Conservation (phyloP, 164 flowering plant genomes). For the Liriodendron chinense region DNA sequence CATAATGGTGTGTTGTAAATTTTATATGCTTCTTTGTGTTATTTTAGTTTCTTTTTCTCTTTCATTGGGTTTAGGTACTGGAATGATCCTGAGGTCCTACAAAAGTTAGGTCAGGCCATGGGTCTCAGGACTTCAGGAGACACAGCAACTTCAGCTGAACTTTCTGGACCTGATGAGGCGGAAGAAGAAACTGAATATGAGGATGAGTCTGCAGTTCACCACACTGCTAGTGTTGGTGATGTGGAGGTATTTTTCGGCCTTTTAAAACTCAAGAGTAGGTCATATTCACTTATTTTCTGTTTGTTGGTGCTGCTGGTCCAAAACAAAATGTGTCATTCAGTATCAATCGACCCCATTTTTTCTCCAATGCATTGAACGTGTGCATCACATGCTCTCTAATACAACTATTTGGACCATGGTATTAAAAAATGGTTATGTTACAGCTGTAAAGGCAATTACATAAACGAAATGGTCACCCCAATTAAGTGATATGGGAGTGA, state of each 20-base stretch:
- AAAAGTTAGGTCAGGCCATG: slow-evolving; percentile 91
- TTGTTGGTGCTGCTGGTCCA: no score
- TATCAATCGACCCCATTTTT: no score
- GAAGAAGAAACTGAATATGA: slow-evolving; percentile 59
- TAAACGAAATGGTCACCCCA: no score
- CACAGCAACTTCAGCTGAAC: slow-evolving; percentile 48
- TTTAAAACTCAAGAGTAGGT: neutral
- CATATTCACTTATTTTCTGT: neutral
- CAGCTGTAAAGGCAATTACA: no score
- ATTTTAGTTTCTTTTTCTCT: neutral
- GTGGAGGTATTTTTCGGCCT: slow-evolving; percentile 49
- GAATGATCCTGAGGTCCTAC: slow-evolving; percentile 90
- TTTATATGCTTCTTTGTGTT: neutral
- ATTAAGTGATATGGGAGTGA: no score
- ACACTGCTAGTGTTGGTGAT: slow-evolving; percentile 90
- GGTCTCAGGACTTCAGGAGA: slow-evolving; percentile 76
- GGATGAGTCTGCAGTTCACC: slow-evolving; percentile 85
- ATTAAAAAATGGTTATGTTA: no score
- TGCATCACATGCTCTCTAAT: no score
- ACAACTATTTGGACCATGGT: no score
- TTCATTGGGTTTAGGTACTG: slow-evolving; percentile 56
- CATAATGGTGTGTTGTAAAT: neutral
- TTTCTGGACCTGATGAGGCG: slow-evolving; percentile 49
- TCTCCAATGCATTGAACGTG: no score
- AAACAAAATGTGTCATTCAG: no score